phyloP scores from a whole-genome alignment of 1,284 basidiomycete genomes.

The Melampsora larici-populina region DNA sequence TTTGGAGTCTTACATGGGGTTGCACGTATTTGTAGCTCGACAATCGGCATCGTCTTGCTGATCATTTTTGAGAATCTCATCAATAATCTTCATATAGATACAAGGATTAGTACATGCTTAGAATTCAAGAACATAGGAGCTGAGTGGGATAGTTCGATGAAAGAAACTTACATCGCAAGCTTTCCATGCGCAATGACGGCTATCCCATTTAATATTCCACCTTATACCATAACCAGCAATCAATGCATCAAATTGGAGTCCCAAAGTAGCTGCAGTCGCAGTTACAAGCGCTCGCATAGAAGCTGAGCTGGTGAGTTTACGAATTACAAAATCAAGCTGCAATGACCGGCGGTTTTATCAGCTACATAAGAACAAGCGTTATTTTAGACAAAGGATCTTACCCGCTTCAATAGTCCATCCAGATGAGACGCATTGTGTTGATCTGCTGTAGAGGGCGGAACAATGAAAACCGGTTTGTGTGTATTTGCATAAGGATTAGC shows the following conservation, averaged over 20 bases:
- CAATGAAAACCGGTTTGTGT: too few relatives aligned
- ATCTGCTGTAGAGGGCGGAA: background rate
- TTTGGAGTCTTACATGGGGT: too few relatives aligned
- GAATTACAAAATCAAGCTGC: constrained; percentile 20
- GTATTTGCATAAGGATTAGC: background rate
- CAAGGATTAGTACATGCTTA: too few relatives aligned
- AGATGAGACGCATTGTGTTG: constrained; percentile 9
- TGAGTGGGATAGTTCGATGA: too few relatives aligned
- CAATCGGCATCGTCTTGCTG: too few relatives aligned
- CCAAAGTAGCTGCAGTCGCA: constrained; percentile 2
- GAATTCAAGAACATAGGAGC: too few relatives aligned
- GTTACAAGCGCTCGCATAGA: constrained; percentile 10
- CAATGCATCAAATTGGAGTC: constrained; percentile 2
- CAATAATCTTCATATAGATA: too few relatives aligned
- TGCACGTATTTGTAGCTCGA: too few relatives aligned
- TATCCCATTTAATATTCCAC: constrained; percentile 17
- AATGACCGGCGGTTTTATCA: background rate
- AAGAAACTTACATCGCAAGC: too few relatives aligned
- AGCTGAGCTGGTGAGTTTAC: constrained; percentile 13
- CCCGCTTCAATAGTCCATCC: constrained; percentile 9
- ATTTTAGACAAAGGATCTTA: constrained; percentile 1
- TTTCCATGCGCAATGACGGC: background rate
- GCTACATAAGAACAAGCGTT: background rate
- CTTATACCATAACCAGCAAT: constrained; percentile 22
- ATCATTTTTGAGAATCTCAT: too few relatives aligned